Conservation (phyloP, 2,329 filamentous ascomycete species). For the Aspergillus tamarii region DNA sequence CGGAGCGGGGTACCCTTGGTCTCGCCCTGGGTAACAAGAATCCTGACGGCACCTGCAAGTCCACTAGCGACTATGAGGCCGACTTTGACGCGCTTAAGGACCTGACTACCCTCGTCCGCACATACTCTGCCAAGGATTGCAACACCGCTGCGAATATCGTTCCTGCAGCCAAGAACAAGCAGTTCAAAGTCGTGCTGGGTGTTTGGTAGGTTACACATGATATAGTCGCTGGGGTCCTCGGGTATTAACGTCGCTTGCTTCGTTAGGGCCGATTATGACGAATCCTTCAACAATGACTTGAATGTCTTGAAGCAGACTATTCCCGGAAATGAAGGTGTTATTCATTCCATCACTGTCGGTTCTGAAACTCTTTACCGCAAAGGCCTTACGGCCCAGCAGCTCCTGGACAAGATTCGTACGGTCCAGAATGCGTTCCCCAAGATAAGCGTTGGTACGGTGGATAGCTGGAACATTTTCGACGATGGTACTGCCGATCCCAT, state of each 20-base stretch:
- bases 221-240: background rate
- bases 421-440: constrained; percentile 60
- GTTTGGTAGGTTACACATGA: constrained; percentile 59
- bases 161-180: constrained; percentile 66
- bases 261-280: constrained; percentile 62
- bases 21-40: constrained; percentile 70
- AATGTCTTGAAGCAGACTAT: constrained; percentile 55
- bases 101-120: constrained; percentile 62
- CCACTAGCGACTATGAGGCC: constrained; percentile 61
- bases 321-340: constrained; percentile 56
- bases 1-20: constrained; percentile 61
- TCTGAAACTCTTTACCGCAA: constrained; percentile 72
- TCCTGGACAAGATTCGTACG: constrained; percentile 64
- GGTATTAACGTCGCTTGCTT: constrained; percentile 8
- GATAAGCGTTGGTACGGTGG: constrained; percentile 67
- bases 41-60: constrained; percentile 65
- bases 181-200: constrained; percentile 70
- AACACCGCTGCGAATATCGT: constrained; percentile 65
- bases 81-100: constrained; percentile 66
- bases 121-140: constrained; percentile 70
- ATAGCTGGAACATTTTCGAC: constrained; percentile 73
- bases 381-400: constrained; percentile 64
- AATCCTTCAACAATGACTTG: constrained; percentile 64
- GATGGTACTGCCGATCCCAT: constrained; percentile 70
- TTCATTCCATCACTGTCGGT: constrained; percentile 71